Evolutionary conservation across 2,329 filamentous ascomycete genomes (phyloP), one percentile per base, ranked within the genome.

Genomic region (Sclerotinia borealis): DNA sequence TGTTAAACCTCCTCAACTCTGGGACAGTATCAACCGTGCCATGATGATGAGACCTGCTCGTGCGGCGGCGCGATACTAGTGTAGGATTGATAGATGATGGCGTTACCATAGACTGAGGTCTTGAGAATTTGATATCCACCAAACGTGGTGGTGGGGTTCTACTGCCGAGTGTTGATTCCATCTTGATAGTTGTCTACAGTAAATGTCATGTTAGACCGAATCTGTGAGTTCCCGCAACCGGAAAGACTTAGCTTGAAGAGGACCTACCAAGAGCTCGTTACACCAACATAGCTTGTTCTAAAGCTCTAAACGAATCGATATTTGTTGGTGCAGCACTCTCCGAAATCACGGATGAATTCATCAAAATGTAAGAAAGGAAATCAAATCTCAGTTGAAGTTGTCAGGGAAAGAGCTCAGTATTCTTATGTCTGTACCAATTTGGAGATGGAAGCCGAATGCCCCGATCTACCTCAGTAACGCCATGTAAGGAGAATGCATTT

Each of bases 21-120:
- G 56, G 39, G 34, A 49, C 51, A 36, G 58, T 36, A 59, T 62
- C 36, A 47, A 65, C 9, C 11, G 31, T 48, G 51, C 43, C 59
- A 49, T 63, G 9, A 27, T 64, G 58, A 27, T 58, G 61, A 22
- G 41, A 39, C 8, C 31, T 34, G 19, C 60, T 62, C 4, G 17
- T 62, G 25, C 34, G 50, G 17, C 60, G 60, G 27, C 41, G 60
- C 19, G 50, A 56, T 25, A 62, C 15, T 15, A 62, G 50, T 45
- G 34, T 56, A 27, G 60, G 49, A n/a, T 56, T 62, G 22, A 62
- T 62, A 29, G 22, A 52, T 6, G 19, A 43, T 22, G 52, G 19
- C 31, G 37, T 15, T 41, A 10, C 37, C 37, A 56, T 56, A 7
- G 37, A 54, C 13, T 36, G 29, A 31, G 55, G 43, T 34, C 55